Evolutionary conservation across 1,139 yeast genomes (phyloP).

Genomic region (Kodamaea sp.): DNA sequence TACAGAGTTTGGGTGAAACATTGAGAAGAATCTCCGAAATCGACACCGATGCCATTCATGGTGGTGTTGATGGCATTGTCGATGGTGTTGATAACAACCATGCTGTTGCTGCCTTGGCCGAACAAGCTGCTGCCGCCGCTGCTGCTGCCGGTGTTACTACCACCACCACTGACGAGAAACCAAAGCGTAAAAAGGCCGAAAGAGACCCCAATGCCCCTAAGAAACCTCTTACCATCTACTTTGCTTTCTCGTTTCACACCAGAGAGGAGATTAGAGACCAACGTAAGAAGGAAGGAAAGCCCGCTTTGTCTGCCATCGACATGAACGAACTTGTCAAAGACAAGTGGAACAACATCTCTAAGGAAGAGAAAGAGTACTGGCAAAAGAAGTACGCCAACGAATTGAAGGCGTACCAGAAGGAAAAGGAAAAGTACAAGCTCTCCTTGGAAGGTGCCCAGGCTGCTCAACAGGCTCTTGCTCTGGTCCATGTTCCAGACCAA

Average conservation of each 20-base stretch:
- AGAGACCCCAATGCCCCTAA: constrained; percentile 63
- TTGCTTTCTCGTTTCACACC: constrained; percentile 69
- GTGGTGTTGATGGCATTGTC: constrained; percentile 16
- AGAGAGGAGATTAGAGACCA: constrained; percentile 67
- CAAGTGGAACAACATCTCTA: constrained; percentile 72
- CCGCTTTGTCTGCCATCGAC: constrained; percentile 70
- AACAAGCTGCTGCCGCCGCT: constrained; percentile 15
- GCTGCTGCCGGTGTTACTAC: constrained; percentile 11
- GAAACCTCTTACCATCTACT: constrained; percentile 76
- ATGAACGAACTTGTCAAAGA: constrained; percentile 76
- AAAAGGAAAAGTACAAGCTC: constrained; percentile 62
- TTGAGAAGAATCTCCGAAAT: constrained; percentile 13
- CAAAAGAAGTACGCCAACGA: constrained; percentile 70
- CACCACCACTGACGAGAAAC: constrained; percentile 25
- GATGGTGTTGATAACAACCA: constrained; percentile 15
- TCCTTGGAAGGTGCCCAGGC: constrained; percentile 33
- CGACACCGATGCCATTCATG: constrained; percentile 15
- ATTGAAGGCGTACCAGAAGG: constrained; percentile 61
- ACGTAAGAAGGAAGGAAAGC: constrained; percentile 56
- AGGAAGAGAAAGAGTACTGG: constrained; percentile 73
- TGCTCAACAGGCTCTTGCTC: constrained; percentile 14
- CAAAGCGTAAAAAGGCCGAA: constrained; percentile 53
- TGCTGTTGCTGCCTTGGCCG: constrained; percentile 13
- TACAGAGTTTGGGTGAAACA: constrained; percentile 32
- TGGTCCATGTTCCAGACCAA: constrained; percentile 9